A percentile compares a stretch with the other conserved stretches of the same genome.
phyloP scores from a whole-genome alignment of 2,329 filamentous ascomycete genomes.

The Fusarium zealandicum region DNA sequence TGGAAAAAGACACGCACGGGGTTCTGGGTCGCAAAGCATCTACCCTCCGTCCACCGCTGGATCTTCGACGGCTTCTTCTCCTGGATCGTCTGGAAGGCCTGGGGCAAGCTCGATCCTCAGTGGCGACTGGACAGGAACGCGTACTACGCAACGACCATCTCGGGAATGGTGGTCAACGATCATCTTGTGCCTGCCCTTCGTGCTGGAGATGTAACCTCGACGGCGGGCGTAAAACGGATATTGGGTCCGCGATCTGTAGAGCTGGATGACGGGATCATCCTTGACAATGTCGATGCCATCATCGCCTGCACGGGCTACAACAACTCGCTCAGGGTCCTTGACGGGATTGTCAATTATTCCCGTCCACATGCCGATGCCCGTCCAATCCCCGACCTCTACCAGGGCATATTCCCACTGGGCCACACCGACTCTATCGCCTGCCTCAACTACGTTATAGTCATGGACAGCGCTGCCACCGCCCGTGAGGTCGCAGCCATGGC shows the following conservation, averaged over 20 bases:
- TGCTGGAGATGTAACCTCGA: constrained; percentile 16
- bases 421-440: constrained; percentile 52
- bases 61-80: constrained; percentile 25
- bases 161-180: constrained; percentile 28
- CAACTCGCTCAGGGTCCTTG: constrained; percentile 35
- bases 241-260: constrained; percentile 29
- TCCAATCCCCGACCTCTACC: constrained; percentile 47
- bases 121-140: constrained; percentile 24
- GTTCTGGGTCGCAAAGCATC: constrained; percentile 25
- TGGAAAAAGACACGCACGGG: constrained; percentile 29
- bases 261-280: constrained; percentile 38
- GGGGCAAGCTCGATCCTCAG: constrained; percentile 27
- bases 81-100: constrained; percentile 13
- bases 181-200: constrained; percentile 28
- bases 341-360: constrained; percentile 9
- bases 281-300: constrained; percentile 40
- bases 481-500: constrained; percentile 51
- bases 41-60: constrained; percentile 22
- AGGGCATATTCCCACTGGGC: constrained; percentile 51
- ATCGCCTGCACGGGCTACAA: constrained; percentile 46
- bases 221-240: constrained; percentile 15
- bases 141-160: constrained; percentile 24
- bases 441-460: constrained; percentile 46
- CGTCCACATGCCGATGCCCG: constrained; percentile 18
- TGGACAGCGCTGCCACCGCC: constrained; percentile 45